phyloP scores from a whole-genome alignment of 352 stramenopile genomes.

The Vaucheria bursata region DNA sequence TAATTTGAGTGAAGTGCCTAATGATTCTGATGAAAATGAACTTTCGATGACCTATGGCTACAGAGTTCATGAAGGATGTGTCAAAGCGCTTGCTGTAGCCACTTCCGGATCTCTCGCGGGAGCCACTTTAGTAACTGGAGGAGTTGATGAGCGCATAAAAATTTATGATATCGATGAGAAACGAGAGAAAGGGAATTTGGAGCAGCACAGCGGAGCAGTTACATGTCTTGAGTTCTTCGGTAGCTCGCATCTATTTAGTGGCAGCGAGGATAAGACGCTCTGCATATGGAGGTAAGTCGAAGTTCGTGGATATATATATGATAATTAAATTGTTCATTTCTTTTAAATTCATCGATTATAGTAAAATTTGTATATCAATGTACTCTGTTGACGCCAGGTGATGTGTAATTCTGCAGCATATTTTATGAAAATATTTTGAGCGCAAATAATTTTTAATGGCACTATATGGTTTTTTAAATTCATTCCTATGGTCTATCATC shows the following conservation, averaged over 20 bases:
- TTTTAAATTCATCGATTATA: too few relatives aligned
- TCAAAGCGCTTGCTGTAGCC: conserved; percentile 37
- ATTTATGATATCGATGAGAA: conserved; percentile 47
- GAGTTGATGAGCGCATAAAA: conserved; percentile 41
- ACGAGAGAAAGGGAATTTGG: conserved; percentile 42
- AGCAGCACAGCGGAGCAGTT: conserved; percentile 47
- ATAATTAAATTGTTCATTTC: too few relatives aligned
- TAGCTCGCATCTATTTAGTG: conserved; percentile 46
- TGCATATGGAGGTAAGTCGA: conserved; percentile 43
- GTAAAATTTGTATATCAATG: too few relatives aligned
- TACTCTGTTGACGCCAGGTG: too few relatives aligned
- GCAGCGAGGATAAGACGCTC: conserved; percentile 46
- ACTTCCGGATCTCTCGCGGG: conserved; percentile 22
- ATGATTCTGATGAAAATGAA: not conserved
- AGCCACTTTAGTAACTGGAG: conserved; percentile 35
- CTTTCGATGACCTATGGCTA: conserved; percentile 36
- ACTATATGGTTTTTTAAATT: too few relatives aligned
- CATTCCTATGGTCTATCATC: too few relatives aligned
- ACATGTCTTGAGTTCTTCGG: conserved; percentile 47
- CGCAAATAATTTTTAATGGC: too few relatives aligned
- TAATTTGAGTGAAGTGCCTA: conserved; percentile 1
- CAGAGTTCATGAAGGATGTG: conserved; percentile 45
- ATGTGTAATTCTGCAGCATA: too few relatives aligned
- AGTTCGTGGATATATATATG: too few relatives aligned
- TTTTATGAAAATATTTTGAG: too few relatives aligned